These are phyloP conservation scores for Ogataea hybrid DNA, from an alignment of 1,139 yeast species.

Conservation along the genomic window DNA sequence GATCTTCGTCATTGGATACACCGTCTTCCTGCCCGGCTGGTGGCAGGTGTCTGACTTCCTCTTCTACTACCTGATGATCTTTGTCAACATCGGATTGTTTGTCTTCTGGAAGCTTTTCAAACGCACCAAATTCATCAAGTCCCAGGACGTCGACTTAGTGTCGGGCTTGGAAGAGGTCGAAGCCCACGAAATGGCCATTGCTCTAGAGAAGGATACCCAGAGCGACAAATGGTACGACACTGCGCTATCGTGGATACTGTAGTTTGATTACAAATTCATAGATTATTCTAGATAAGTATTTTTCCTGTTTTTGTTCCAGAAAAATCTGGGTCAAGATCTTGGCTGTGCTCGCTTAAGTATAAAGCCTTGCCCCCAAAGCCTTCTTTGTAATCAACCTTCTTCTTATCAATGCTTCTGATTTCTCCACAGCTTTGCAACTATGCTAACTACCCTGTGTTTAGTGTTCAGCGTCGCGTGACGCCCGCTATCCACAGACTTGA, in stretches of 20 bases:
- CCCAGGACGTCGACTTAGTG: conserved; percentile 52
- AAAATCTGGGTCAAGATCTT: conserved; percentile 9
- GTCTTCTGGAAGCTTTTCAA: conserved; percentile 54
- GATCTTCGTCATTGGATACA: conserved; percentile 66
- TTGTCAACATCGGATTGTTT: conserved; percentile 57
- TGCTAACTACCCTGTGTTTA: not conserved
- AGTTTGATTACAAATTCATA: not conserved
- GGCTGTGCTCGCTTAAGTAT: conserved; percentile 9
- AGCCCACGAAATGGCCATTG: conserved; percentile 41
- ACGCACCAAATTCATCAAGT: conserved; percentile 46
- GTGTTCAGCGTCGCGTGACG: not conserved
- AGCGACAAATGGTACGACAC: conserved; percentile 9
- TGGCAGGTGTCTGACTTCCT: conserved; percentile 64
- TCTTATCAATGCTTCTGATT: conserved; percentile 11
- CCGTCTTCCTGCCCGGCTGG: conserved; percentile 59
- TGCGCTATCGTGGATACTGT: conserved; percentile 14
- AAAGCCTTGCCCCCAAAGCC: not conserved
- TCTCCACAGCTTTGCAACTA: conserved; percentile 9
- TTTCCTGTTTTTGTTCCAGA: conserved; percentile 9
- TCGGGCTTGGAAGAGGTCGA: conserved; percentile 59
- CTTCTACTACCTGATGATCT: conserved; percentile 67
- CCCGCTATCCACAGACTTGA: conserved; percentile 9
- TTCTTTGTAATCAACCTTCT: not conserved
- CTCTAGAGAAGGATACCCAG: conserved; percentile 7
- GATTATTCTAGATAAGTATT: conserved; percentile 10